Percentiles rank a stretch among this genome's conserved stretches.
These are phyloP conservation scores for Sporothrix sp. DNA, from an alignment of 2,329 filamentous ascomycete species.

Conservation along the genomic window DNA sequence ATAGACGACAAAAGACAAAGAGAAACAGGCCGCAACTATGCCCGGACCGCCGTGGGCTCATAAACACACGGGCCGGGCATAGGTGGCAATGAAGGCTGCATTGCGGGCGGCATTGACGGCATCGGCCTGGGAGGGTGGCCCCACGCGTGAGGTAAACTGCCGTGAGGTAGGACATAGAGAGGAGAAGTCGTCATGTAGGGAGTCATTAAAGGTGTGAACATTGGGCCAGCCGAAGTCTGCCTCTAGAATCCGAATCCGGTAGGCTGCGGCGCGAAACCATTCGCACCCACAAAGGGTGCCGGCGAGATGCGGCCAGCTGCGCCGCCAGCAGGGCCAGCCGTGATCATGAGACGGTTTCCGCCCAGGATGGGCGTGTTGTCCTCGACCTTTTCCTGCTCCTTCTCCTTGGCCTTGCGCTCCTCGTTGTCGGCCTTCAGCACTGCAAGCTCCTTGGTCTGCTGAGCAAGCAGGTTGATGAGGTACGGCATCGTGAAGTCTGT, in stretches of 20 bases:
- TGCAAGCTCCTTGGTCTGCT: constrained; percentile 80
- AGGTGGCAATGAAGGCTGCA: too few species aligned
- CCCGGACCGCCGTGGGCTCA: too few species aligned
- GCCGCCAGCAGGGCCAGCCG: constrained; percentile 61
- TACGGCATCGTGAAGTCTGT: constrained; percentile 98
- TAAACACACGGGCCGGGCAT: too few species aligned
- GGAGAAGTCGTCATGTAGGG: not conserved
- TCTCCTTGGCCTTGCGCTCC: constrained; percentile 31
- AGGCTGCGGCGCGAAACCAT: constrained; percentile 80
- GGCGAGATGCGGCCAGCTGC: constrained; percentile 46
- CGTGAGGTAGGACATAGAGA: too few species aligned
- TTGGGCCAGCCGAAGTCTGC: constrained; percentile 20
- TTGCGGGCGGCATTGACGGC: too few species aligned
- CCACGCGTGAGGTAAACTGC: too few species aligned
- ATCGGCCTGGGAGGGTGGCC: too few species aligned
- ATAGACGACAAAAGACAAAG: not conserved
- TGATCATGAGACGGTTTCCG: constrained; percentile 84
- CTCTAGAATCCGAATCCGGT: constrained; percentile 63
- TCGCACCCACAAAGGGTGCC: constrained; percentile 65
- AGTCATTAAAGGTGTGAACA: constrained; percentile 1
- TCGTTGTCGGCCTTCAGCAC: constrained; percentile 91
- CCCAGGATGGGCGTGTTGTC: constrained; percentile 91
- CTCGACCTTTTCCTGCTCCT: constrained; percentile 62
- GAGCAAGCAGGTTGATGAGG: constrained; percentile 96
- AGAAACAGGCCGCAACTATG: not conserved